Conservation (phyloP, 2,329 filamentous ascomycete species). For the Apiospora marii region DNA sequence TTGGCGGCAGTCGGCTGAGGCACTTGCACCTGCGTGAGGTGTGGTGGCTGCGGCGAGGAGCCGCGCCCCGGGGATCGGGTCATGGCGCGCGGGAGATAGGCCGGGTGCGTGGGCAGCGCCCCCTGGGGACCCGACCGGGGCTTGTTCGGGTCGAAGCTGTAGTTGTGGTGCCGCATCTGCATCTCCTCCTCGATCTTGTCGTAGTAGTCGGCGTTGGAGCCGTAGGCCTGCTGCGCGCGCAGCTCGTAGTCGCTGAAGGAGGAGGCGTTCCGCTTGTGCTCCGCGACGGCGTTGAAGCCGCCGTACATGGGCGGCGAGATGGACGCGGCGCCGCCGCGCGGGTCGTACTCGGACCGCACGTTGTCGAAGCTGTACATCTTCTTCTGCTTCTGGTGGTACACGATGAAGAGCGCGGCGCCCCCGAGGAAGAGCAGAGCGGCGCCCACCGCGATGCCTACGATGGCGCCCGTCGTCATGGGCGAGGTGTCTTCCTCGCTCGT, state of each 20-base stretch:
- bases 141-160: constrained; percentile 41
- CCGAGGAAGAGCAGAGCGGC: constrained; percentile 52
- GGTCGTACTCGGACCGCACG: constrained; percentile 27
- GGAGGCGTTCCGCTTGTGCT: too few species aligned
- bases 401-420: constrained; percentile 51
- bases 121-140: constrained; percentile 34
- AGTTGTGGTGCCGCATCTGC: constrained; percentile 31
- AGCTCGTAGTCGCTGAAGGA: too few species aligned
- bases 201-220: constrained; percentile 48
- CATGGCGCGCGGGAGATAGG: constrained; percentile 53
- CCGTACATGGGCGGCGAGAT: too few species aligned
- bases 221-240: constrained; percentile 32
- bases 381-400: constrained; percentile 57
- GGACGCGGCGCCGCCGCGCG: too few species aligned
- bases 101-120: constrained; percentile 56
- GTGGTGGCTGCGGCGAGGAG: constrained; percentile 27
- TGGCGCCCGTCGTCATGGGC: constrained; percentile 54
- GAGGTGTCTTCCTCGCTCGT: constrained; percentile 28
- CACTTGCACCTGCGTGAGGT: too few species aligned
- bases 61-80: constrained; percentile 36
- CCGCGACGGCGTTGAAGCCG: too few species aligned
- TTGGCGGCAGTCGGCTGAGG: too few species aligned
- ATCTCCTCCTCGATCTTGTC: constrained; percentile 46
- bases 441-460: constrained; percentile 61
- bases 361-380: neutral